Evolutionary conservation across 495 filamentous ascomycete genomes (phyloP).

Genomic region (Xylaria grammica): DNA sequence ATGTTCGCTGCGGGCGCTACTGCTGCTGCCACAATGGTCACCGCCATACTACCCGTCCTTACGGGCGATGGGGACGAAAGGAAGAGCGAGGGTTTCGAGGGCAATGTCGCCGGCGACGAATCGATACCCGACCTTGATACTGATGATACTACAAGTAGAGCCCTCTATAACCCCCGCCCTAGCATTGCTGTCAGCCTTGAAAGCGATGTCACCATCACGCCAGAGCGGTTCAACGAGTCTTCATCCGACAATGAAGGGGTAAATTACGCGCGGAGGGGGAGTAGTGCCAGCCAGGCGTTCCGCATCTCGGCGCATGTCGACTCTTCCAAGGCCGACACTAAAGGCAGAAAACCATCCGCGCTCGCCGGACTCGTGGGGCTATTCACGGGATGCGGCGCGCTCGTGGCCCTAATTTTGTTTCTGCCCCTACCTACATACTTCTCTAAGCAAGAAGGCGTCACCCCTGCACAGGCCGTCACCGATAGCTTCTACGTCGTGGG

Average conservation of each 20-base stretch:
- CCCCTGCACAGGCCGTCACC: slow-evolving; percentile 70
- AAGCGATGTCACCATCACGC: slow-evolving; percentile 69
- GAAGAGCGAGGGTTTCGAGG: slow-evolving; percentile 27
- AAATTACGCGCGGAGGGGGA: slow-evolving; percentile 9
- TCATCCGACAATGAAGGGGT: background rate
- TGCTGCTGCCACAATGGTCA: slow-evolving; percentile 95
- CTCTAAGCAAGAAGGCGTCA: slow-evolving; percentile 64
- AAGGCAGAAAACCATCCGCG: slow-evolving; percentile 55
- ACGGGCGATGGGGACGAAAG: slow-evolving; percentile 52
- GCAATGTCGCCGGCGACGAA: slow-evolving; percentile 15
- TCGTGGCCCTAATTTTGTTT: slow-evolving; percentile 80
- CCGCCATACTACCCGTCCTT: slow-evolving; percentile 88
- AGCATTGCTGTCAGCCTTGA: slow-evolving; percentile 60
- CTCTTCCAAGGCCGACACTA: slow-evolving; percentile 27
- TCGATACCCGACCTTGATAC: background rate
- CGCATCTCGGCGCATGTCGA: slow-evolving; percentile 22
- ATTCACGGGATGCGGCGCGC: slow-evolving; percentile 89
- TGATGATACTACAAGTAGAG: background rate
- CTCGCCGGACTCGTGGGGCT: slow-evolving; percentile 90
- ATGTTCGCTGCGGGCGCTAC: slow-evolving; percentile 90
- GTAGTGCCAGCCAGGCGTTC: slow-evolving; percentile 21
- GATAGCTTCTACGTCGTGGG: slow-evolving; percentile 88
- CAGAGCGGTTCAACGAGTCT: slow-evolving; percentile 48
- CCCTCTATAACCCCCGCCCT: slow-evolving; percentile 26
- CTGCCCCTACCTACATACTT: slow-evolving; percentile 86